Evolutionary conservation across 805 yeast genomes (phyloP), one percentile per base, ranked within the genome.

Genomic region (Ogataea saltuana): DNA sequence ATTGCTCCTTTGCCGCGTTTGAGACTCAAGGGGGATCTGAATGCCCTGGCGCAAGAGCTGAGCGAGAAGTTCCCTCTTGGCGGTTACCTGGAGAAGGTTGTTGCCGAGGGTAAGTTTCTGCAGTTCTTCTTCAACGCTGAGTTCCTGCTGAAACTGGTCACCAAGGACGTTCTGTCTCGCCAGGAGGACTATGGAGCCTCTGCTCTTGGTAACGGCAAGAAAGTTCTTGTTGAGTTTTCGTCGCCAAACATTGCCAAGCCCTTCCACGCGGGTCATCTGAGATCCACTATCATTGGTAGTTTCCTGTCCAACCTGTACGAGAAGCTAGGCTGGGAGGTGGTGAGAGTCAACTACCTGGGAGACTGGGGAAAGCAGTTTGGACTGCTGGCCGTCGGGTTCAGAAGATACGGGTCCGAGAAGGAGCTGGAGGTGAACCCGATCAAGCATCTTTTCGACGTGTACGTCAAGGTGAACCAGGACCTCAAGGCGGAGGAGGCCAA

Each of bases 361-460:
- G 99, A 93, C 70, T 93, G 99, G 99, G 99, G 99, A 45, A 93
- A 93, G 70, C 99, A 93, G 72, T 93, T 91, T 60, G 99, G 99
- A 67, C 66, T 93, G 34, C 75, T 93, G 55, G 99, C 98, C 19
- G 85, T 93, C 49, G 99, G 97, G 35, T 93, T 84, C 66, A 78
- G 80, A 44, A 81, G 78, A 60, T 93, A 85, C 62, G 99, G 99
- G 38, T 68, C 75, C 49, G 95, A 85, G 63, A 86, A 82, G 59
- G 70, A 70, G 41, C 75, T 93, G 51, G 72, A 72, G 43, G 58
- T 60, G 35, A 93, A 93, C 64, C 97, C 99, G 45, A 90, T 93
- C 63, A 82, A 88, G 68, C 99, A 93, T 67, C 76, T 93, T 63
- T 93, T 90, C 59, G 91, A 90, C 46, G 96, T 93, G 31, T 93